Percentiles rank a stretch among this genome's conserved stretches.
These are phyloP conservation scores for Pinguiococcus pyrenoidosus DNA, from an alignment of 108 stramenopile species.

Conservation along the genomic window DNA sequence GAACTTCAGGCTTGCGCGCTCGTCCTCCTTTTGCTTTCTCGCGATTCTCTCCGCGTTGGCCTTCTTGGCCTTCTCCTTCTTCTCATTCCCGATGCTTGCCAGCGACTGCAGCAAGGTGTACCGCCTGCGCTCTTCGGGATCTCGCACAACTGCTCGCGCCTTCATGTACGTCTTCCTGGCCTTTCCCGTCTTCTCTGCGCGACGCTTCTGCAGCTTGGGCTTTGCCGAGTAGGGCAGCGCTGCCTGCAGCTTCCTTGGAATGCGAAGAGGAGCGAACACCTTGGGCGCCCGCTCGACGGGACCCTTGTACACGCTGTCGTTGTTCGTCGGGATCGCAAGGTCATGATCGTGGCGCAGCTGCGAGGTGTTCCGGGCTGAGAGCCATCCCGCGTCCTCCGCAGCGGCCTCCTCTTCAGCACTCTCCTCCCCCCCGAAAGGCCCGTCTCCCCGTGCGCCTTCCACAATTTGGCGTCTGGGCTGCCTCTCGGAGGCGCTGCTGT, in stretches of 20 bases:
- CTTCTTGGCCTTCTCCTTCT: slow-evolving; percentile 25
- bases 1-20: slow-evolving; percentile 3
- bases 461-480: neutral
- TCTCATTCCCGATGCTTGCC: slow-evolving; percentile 32
- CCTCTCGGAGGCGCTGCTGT: neutral
- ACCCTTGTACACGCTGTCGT: slow-evolving; percentile 86
- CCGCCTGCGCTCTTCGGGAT: slow-evolving; percentile 22
- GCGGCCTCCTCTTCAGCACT: neutral
- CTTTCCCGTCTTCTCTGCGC: slow-evolving; percentile 45
- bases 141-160: slow-evolving; percentile 42
- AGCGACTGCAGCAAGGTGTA: slow-evolving; percentile 26
- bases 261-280: slow-evolving; percentile 57
- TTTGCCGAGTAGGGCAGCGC: slow-evolving; percentile 79
- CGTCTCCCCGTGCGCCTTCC: neutral
- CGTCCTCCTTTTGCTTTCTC: slow-evolving; percentile 5
- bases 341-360: slow-evolving; percentile 69
- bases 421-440: neutral
- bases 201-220: slow-evolving; percentile 64
- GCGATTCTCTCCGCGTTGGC: slow-evolving; percentile 1
- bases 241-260: slow-evolving; percentile 79
- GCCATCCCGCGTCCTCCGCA: slow-evolving; percentile 41
- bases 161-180: slow-evolving; percentile 36
- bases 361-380: slow-evolving; percentile 79
- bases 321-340: slow-evolving; percentile 76
- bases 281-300: slow-evolving; percentile 71